phyloP scores from a whole-genome alignment of 331 rosid genomes.

The Prunus yedoensis region DNA sequence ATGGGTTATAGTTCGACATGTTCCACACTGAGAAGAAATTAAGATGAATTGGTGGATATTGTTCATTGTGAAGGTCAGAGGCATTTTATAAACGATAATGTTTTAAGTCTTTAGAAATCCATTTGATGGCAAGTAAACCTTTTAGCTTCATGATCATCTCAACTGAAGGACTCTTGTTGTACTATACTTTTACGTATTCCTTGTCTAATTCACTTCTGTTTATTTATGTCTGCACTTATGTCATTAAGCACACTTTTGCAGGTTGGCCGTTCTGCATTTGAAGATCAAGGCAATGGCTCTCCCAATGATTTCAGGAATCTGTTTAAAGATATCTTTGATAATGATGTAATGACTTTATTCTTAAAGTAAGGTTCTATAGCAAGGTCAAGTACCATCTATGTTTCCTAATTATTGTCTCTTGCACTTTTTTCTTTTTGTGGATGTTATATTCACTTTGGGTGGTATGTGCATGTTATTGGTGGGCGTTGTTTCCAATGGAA shows the following conservation, averaged over 20 bases:
- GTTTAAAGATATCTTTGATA: conserved; percentile 65
- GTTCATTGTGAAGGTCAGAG: too few relatives aligned
- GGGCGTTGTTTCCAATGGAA: conserved; percentile 28
- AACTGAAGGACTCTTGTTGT: too few relatives aligned
- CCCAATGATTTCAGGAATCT: conserved; percentile 74
- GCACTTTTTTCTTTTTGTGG: neutral
- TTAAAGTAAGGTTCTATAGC: neutral
- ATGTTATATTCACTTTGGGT: conserved; percentile 13
- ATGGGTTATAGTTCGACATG: too few relatives aligned
- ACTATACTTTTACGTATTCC: too few relatives aligned
- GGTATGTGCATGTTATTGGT: conserved; percentile 22
- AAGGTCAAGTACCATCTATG: neutral
- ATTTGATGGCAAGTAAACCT: too few relatives aligned
- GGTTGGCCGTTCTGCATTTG: conserved; percentile 81
- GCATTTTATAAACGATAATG: too few relatives aligned
- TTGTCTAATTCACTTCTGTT: neutral
- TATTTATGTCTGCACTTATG: neutral
- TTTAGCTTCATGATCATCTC: too few relatives aligned
- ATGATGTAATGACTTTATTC: conserved; percentile 49
- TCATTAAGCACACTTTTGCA: conserved; percentile 31
- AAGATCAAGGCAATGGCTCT: conserved; percentile 56
- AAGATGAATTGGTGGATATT: too few relatives aligned
- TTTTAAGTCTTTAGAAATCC: too few relatives aligned
- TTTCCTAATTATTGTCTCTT: neutral
- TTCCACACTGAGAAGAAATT: too few relatives aligned